These are phyloP conservation scores for Hypoxylon lienhwacheense DNA, from an alignment of 495 filamentous ascomycete species.

Conservation along the genomic window DNA sequence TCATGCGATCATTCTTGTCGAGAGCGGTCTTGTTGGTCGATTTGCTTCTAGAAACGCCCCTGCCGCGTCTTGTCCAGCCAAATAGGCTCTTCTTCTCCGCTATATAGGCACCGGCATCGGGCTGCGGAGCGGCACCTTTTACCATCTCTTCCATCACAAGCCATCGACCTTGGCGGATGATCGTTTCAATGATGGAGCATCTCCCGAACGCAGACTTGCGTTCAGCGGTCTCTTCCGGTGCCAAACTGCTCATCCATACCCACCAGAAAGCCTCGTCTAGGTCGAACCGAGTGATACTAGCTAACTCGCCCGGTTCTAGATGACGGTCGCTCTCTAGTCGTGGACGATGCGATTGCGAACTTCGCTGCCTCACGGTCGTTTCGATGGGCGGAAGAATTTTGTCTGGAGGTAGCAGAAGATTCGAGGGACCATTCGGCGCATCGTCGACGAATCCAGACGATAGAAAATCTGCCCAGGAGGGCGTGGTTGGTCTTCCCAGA, in stretches of 20 bases:
- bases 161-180: conserved; percentile 81
- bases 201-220: conserved; percentile 93
- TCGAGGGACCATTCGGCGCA: conserved; percentile 51
- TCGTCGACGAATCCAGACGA: conserved; percentile 89
- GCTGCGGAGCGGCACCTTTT: conserved; percentile 85
- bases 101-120: conserved; percentile 81
- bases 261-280: conserved; percentile 98
- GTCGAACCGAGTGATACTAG: conserved; percentile 82
- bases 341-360: conserved; percentile 84
- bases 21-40: conserved; percentile 57
- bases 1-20: conserved; percentile 40
- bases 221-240: conserved; percentile 78
- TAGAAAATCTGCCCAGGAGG: conserved; percentile 97
- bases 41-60: conserved; percentile 66
- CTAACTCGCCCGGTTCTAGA: conserved; percentile 89
- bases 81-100: conserved; percentile 93
- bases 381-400: conserved; percentile 88
- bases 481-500: conserved; percentile 84
- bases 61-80: conserved; percentile 74
- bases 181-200: conserved; percentile 88
- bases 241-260: conserved; percentile 98
- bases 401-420: conserved; percentile 80
- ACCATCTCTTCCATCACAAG: conserved; percentile 95
- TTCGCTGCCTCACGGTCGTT: conserved; percentile 67
- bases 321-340: conserved; percentile 62